Evolutionary conservation across 2,329 filamentous ascomycete genomes (phyloP).

Genomic region (Dryadomyces quercus-mongolicae): DNA sequence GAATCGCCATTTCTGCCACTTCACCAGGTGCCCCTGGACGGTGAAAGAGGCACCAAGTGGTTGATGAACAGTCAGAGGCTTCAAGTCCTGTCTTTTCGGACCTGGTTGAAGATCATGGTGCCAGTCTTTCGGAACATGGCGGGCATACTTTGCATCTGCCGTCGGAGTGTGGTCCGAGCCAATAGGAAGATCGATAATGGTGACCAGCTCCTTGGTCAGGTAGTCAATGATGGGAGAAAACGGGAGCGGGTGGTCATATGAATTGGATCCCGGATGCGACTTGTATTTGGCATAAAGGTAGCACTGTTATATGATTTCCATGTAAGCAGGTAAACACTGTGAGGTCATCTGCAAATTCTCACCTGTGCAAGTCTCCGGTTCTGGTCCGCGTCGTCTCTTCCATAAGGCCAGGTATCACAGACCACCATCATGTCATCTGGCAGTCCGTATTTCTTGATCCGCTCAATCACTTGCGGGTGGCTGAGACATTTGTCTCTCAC

Average conservation of each 20-base stretch:
- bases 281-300: not conserved
- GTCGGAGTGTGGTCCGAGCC: slow-evolving; percentile 15
- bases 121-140: slow-evolving; percentile 36
- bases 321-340: not conserved
- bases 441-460: slow-evolving; percentile 28
- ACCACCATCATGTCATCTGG: slow-evolving; percentile 30
- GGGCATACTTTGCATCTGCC: slow-evolving; percentile 22
- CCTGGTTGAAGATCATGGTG: slow-evolving; percentile 21
- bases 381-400: not conserved
- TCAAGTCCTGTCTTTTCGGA: slow-evolving; percentile 32
- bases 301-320: not conserved
- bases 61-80: slow-evolving; percentile 32
- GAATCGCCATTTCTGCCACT: slow-evolving; percentile 60
- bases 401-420: slow-evolving; percentile 43
- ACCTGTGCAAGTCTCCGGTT: slow-evolving; percentile 1
- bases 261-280: slow-evolving; percentile 28
- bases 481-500: slow-evolving; percentile 19
- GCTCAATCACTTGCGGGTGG: slow-evolving; percentile 22
- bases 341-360: not conserved
- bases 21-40: slow-evolving; percentile 35
- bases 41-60: slow-evolving; percentile 24
- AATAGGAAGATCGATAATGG: slow-evolving; percentile 26
- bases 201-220: slow-evolving; percentile 23
- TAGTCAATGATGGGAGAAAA: slow-evolving; percentile 34
- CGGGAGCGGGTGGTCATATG: slow-evolving; percentile 32